Percentiles rank a stretch among this genome's conserved stretches.
phyloP scores from a whole-genome alignment of 129 eudicot species.

The Saposhnikovia divaricata region DNA sequence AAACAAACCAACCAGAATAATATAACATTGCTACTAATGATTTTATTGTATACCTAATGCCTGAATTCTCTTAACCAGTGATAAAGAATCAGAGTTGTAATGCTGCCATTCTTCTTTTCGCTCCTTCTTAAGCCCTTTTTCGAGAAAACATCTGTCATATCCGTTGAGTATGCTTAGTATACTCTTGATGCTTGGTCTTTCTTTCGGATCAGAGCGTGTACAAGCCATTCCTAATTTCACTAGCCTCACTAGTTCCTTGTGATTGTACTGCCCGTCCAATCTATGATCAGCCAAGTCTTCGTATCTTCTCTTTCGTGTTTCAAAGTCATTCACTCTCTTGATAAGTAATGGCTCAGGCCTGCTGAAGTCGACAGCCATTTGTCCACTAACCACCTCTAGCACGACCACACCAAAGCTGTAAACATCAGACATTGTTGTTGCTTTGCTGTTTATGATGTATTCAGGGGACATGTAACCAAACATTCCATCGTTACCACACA shows the following conservation, averaged over 20 bases:
- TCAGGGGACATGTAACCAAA: constrained; percentile 92
- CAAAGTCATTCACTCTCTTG: constrained; percentile 43
- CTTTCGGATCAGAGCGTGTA: constrained; percentile 57
- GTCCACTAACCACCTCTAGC: constrained; percentile 76
- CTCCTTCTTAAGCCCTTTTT: constrained; percentile 40
- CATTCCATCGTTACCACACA: constrained; percentile 52
- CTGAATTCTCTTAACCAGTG: constrained; percentile 58
- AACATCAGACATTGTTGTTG: constrained; percentile 70
- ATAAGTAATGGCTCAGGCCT: constrained; percentile 50
- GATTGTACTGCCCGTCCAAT: constrained; percentile 53
- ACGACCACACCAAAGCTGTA: constrained; percentile 90
- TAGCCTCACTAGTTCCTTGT: constrained; percentile 49
- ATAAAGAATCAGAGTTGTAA: constrained; percentile 46
- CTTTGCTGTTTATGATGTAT: constrained; percentile 67
- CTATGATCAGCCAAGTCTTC: constrained; percentile 59
- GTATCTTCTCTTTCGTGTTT: constrained; percentile 32
- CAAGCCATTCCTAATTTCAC: constrained; percentile 69
- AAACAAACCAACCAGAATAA: not conserved
- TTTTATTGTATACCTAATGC: constrained; percentile 72
- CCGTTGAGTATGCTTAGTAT: constrained; percentile 71
- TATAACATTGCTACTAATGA: not conserved
- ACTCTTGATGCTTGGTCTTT: constrained; percentile 66
- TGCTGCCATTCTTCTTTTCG: constrained; percentile 61
- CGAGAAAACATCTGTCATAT: constrained; percentile 35
- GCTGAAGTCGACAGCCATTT: constrained; percentile 78